Percentiles rank a stretch among this genome's conserved stretches.
Evolutionary conservation across 2,329 filamentous ascomycete species (phyloP).

Genomic region (Colletotrichum godetiae): DNA sequence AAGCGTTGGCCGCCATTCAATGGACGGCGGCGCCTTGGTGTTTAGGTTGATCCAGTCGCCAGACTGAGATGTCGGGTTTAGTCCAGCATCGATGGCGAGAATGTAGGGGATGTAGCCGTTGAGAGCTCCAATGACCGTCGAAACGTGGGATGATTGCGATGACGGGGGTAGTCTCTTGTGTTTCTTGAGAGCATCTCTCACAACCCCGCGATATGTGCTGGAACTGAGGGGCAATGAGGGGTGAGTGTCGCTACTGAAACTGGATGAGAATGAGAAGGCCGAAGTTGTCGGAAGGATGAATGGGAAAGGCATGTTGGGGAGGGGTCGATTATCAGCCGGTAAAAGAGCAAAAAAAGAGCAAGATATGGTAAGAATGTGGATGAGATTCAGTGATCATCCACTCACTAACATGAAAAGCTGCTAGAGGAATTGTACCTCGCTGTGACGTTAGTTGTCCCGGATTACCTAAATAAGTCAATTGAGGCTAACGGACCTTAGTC

Average conservation of each 20-base stretch:
- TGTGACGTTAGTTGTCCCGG: constrained; percentile 32
- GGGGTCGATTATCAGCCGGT: background rate
- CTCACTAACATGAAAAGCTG: constrained; percentile 29
- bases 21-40: constrained; percentile 68
- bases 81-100: constrained; percentile 78
- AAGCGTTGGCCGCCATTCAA: constrained; percentile 89
- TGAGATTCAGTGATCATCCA: background rate
- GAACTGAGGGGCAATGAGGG: constrained; percentile 87
- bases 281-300: constrained; percentile 92
- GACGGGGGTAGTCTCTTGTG: constrained; percentile 85
- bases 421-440: constrained; percentile 1
- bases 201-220: constrained; percentile 84
- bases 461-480: constrained; percentile 10
- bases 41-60: constrained; percentile 76
- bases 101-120: constrained; percentile 87
- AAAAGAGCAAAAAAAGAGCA: background rate
- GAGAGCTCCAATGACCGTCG: constrained; percentile 75
- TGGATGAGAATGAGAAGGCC: constrained; percentile 82
- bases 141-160: constrained; percentile 77
- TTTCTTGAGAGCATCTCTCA: constrained; percentile 86
- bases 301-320: constrained; percentile 81
- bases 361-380: background rate
- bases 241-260: constrained; percentile 83
- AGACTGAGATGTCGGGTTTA: constrained; percentile 64
- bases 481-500: constrained; percentile 1